These are phyloP conservation scores for Martiniozyma abietophila DNA, from an alignment of 805 yeast species.

Conservation along the genomic window DNA sequence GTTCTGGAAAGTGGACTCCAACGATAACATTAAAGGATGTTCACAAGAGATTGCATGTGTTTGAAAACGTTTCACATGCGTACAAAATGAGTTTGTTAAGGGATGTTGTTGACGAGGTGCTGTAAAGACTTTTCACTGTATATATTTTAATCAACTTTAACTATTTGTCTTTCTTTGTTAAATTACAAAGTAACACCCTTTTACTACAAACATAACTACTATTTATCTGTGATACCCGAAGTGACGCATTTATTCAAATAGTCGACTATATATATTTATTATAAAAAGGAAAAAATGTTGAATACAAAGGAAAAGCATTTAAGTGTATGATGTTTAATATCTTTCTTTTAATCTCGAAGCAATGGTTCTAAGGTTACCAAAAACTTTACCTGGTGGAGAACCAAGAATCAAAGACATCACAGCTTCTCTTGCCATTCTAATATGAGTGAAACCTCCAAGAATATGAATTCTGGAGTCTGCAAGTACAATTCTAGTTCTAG, in stretches of 20 bases:
- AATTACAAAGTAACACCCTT: too few relatives aligned
- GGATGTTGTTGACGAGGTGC: slow-evolving; percentile 23
- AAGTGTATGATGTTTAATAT: slow-evolving; percentile 38
- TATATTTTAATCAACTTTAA: neutral
- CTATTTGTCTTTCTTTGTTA: neutral
- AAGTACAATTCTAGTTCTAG: slow-evolving; percentile 93
- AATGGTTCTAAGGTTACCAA: slow-evolving; percentile 92
- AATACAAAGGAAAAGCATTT: neutral
- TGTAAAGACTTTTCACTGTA: slow-evolving; percentile 1
- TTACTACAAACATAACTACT: neutral
- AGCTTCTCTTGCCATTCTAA: slow-evolving; percentile 97
- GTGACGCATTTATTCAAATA: too few relatives aligned
- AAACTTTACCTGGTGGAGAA: slow-evolving; percentile 97
- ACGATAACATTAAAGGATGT: slow-evolving; percentile 40
- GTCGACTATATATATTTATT: neutral
- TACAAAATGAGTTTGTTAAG: slow-evolving; percentile 53
- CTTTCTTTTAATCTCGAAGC: slow-evolving; percentile 97
- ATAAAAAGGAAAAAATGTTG: neutral
- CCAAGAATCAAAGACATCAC: slow-evolving; percentile 93
- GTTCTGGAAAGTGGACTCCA: slow-evolving; percentile 81
- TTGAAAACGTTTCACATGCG: slow-evolving; percentile 46
- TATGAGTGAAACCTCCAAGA: slow-evolving; percentile 93
- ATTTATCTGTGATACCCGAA: too few relatives aligned
- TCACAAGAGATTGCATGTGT: slow-evolving; percentile 36
- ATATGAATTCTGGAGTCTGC: slow-evolving; percentile 97